Percentiles rank a stretch among this genome's conserved stretches.
phyloP scores from a whole-genome alignment of 257 asterid species.

The Primulina eburnea region DNA sequence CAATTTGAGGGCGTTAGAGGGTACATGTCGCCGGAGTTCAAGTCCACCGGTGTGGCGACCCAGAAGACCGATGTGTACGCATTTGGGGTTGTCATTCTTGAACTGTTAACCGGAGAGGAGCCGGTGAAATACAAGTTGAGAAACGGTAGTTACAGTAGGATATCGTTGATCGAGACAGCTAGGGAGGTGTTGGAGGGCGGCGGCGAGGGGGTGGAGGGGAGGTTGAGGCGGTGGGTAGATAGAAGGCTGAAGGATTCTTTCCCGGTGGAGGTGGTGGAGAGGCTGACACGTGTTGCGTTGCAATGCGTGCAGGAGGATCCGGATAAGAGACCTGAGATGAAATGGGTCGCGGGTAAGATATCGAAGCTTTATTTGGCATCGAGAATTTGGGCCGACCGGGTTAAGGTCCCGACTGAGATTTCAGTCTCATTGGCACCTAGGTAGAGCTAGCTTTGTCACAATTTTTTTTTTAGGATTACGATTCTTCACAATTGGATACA shows the following conservation, averaged over 20 bases:
- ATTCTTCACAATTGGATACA: not conserved
- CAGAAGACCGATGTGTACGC: conserved; percentile 90
- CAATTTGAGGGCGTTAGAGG: conserved; percentile 79
- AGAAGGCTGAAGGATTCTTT: conserved; percentile 82
- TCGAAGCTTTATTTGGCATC: conserved; percentile 79
- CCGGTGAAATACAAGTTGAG: conserved; percentile 52
- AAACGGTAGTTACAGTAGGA: conserved; percentile 38
- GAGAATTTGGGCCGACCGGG: conserved; percentile 52
- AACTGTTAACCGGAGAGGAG: conserved; percentile 77
- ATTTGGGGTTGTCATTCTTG: conserved; percentile 80
- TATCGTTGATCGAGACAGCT: conserved; percentile 59
- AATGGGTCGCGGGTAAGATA: conserved; percentile 65
- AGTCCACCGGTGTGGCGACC: conserved; percentile 65
- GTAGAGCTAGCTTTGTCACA: conserved; percentile 17
- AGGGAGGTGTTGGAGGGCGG: conserved; percentile 42
- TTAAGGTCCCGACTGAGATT: conserved; percentile 55
- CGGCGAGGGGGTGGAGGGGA: conserved; percentile 44
- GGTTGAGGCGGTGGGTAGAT: conserved; percentile 83
- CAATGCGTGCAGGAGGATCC: conserved; percentile 84
- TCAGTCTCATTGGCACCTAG: conserved; percentile 80
- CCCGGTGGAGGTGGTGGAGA: conserved; percentile 89
- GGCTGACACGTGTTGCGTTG: conserved; percentile 61
- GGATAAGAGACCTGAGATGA: conserved; percentile 76
- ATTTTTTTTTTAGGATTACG: not conserved
- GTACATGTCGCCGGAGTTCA: conserved; percentile 94